These are phyloP conservation scores for Solanum bulbocastanum DNA, from an alignment of 257 asterid species.

Conservation along the genomic window DNA sequence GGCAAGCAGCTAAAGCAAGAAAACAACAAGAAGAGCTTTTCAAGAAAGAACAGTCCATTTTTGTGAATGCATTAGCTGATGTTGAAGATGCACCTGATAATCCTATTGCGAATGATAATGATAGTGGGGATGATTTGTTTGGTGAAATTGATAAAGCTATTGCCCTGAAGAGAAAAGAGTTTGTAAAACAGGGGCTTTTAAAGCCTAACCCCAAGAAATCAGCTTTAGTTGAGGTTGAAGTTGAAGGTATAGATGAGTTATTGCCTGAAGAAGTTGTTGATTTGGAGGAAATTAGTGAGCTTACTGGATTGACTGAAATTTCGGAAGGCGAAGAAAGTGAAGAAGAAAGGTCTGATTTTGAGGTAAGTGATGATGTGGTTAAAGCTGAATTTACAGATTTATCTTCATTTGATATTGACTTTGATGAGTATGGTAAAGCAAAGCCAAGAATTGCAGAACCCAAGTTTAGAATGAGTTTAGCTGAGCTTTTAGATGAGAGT, in stretches of 20 bases:
- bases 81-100: slow-evolving; percentile 41
- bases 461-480: slow-evolving; percentile 70
- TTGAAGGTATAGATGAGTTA: slow-evolving; percentile 46
- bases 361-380: slow-evolving; percentile 33
- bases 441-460: slow-evolving; percentile 72
- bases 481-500: slow-evolving; percentile 87
- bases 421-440: slow-evolving; percentile 60
- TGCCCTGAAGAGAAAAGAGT: slow-evolving; percentile 77
- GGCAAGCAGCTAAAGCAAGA: slow-evolving; percentile 68
- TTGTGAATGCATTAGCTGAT: slow-evolving; percentile 69
- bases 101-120: slow-evolving; percentile 1
- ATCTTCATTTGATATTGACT: slow-evolving; percentile 65
- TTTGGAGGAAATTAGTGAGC: slow-evolving; percentile 82
- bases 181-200: slow-evolving; percentile 66
- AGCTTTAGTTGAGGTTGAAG: slow-evolving; percentile 7
- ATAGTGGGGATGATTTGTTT: slow-evolving; percentile 74
- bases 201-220: slow-evolving; percentile 34
- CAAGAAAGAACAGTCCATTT: slow-evolving; percentile 53
- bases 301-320: slow-evolving; percentile 42
- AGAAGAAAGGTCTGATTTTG: slow-evolving; percentile 46
- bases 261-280: slow-evolving; percentile 89
- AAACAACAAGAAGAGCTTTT: slow-evolving; percentile 55
- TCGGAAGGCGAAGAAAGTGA: slow-evolving; percentile 34
- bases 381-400: slow-evolving; percentile 20
- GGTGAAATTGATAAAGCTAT: slow-evolving; percentile 93